A percentile compares a stretch with the other conserved stretches of the same genome.
Conservation (phyloP, 192 early-diverging fungal species). For the Backusella morwellensis region DNA sequence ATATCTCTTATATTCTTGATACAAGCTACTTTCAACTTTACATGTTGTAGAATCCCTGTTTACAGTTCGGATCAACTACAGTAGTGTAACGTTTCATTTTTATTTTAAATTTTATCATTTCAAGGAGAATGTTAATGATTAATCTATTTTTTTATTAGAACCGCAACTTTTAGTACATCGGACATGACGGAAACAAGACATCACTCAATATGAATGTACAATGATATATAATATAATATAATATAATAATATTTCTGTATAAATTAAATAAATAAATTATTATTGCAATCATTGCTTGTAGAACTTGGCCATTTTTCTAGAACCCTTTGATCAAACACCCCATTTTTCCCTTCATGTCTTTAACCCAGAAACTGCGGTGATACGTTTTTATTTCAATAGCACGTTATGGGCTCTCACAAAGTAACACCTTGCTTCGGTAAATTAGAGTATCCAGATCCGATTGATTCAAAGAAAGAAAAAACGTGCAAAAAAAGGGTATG, state of each 20-base stretch:
- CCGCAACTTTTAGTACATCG: neutral
- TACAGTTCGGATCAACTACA: neutral
- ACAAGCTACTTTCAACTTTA: neutral
- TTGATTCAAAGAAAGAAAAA: conserved; percentile 2
- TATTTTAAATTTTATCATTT: neutral
- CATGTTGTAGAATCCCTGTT: neutral
- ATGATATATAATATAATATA: neutral
- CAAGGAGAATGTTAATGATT: neutral
- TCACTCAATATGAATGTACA: neutral
- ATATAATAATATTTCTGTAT: neutral
- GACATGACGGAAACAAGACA: neutral
- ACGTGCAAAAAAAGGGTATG: neutral
- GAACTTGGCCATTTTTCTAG: neutral
- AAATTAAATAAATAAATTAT: neutral
- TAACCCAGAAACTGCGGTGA: neutral
- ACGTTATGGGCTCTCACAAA: neutral
- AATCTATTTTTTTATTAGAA: neutral
- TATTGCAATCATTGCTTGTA: neutral
- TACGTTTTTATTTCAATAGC: neutral
- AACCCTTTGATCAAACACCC: neutral
- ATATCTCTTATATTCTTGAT: neutral
- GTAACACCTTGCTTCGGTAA: neutral
- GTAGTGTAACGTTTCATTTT: neutral
- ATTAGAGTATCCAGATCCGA: neutral
- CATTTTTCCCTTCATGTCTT: neutral